Evolutionary conservation across 2,329 filamentous ascomycete species (phyloP), one percentile per base, ranked within the genome.

Genomic region (Cladosporium austrohemisphaericum): DNA sequence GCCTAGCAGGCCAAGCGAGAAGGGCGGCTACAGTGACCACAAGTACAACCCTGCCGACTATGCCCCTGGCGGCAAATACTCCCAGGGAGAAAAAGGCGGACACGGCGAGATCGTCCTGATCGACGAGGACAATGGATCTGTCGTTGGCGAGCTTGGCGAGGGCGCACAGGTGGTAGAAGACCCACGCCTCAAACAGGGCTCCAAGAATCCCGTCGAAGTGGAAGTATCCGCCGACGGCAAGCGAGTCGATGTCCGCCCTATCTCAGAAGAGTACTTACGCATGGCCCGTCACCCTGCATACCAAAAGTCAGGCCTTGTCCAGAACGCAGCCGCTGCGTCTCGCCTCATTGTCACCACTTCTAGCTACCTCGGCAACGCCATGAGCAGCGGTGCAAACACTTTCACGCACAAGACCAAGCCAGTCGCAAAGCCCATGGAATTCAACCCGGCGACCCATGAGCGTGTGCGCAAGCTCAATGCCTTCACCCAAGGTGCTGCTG

Each of bases 81-180:
- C 81, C 13, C 52, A 59, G 26, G 62, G 64, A 20, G 65, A 66
- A 40, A 66, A 65, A 44, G 63, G 65, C 40, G 61, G 64, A 41
- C 36, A 41, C 22, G 88, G 91, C 13, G 84, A 93, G 67, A 92
- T 96, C 59, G 92, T 98, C 4, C 77, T 98, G 8, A 76, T 98
- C 13, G 90, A 98, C 63, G 93, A 98, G 69, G 92, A 97, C 65
- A 87, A 98, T 69, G 93, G 93, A 45, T 94, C 88, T 60, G 87
- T 98, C 7, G 87, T 98, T 22, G 93, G 93, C 37, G 92, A 98
- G 71, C 74, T 98, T 54, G 83, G 86, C 51, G 86, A 92, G 51
- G 86, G 85, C 14, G 92, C 88, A 62, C 76, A 90, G 56, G 79
- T 95, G 14, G 76, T 92, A 13, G 90, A 96, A 63, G 81, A 91